Evolutionary conservation across 2,329 filamentous ascomycete species (phyloP).

Genomic region (Curvularia hawaiiensis): DNA sequence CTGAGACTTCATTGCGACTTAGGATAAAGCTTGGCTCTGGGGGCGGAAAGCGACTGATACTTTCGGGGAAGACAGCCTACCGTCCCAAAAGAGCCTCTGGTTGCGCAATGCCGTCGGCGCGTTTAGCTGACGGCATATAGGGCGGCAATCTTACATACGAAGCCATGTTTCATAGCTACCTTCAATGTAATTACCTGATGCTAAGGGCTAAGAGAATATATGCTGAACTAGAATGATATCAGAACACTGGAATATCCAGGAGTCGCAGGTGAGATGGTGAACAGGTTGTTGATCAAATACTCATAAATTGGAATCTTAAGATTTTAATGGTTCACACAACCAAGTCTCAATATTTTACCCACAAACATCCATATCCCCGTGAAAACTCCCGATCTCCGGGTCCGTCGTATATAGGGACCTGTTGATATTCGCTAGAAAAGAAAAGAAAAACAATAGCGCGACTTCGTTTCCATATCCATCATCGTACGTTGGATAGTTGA

Average conservation of each 20-base stretch:
- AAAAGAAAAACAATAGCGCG: not conserved
- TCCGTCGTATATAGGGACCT: not conserved
- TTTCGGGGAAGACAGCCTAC: not conserved
- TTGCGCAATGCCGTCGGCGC: not conserved
- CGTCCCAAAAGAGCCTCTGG: not conserved
- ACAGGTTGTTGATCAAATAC: not conserved
- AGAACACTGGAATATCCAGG: not conserved
- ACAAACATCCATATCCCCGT: not conserved
- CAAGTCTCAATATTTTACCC: not conserved
- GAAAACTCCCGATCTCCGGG: not conserved
- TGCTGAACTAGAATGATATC: not conserved
- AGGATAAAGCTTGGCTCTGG: not conserved
- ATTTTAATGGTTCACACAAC: not conserved
- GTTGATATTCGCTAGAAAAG: not conserved
- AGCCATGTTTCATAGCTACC: not conserved
- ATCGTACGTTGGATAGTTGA: not conserved
- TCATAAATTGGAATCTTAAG: not conserved
- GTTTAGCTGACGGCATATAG: not conserved
- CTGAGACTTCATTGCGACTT: constrained; percentile 32
- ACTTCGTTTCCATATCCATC: not conserved
- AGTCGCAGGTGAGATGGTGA: not conserved
- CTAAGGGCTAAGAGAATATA: not conserved
- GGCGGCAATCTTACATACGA: not conserved
- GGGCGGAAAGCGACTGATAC: too few species aligned
- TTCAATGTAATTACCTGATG: not conserved